Conservation (phyloP, 176 grass and related monocot genomes). For the Eremochloa ophiuroides region DNA sequence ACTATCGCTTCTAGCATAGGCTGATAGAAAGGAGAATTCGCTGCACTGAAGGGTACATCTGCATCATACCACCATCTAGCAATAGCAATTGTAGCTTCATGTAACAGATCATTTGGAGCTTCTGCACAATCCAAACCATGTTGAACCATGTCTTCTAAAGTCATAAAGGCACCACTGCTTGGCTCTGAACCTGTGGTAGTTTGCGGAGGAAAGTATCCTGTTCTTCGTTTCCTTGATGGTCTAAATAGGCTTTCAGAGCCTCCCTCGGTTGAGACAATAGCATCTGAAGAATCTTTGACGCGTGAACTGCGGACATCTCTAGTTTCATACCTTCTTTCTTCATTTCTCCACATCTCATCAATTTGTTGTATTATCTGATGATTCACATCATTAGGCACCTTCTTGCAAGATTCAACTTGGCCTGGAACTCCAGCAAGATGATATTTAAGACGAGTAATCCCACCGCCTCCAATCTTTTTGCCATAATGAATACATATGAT, state of each 20-base stretch:
- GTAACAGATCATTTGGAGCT: conserved; percentile 33
- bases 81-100: conserved; percentile 43
- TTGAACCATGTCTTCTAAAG: conserved; percentile 10
- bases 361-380: conserved; percentile 39
- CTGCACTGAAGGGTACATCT: conserved; percentile 45
- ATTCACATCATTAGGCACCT: conserved; percentile 43
- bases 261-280: conserved; percentile 9
- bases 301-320: background rate
- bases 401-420: conserved; percentile 46
- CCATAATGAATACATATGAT: conserved; percentile 51
- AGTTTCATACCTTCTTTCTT: conserved; percentile 36
- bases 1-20: conserved; percentile 50
- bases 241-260: conserved; percentile 18
- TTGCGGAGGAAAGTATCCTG: conserved; percentile 8
- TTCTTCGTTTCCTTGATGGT: conserved; percentile 37
- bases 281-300: conserved; percentile 7
- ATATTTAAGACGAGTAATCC: conserved; percentile 51
- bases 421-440: conserved; percentile 59
- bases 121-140: background rate
- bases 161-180: background rate
- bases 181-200: conserved; percentile 22
- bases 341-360: conserved; percentile 20
- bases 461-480: conserved; percentile 28
- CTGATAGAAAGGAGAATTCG: conserved; percentile 55
- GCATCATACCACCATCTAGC: conserved; percentile 66